Base-by-base conservation (phyloP, 1,139 yeast species). In the Yamadazyma atlantica region DNA sequence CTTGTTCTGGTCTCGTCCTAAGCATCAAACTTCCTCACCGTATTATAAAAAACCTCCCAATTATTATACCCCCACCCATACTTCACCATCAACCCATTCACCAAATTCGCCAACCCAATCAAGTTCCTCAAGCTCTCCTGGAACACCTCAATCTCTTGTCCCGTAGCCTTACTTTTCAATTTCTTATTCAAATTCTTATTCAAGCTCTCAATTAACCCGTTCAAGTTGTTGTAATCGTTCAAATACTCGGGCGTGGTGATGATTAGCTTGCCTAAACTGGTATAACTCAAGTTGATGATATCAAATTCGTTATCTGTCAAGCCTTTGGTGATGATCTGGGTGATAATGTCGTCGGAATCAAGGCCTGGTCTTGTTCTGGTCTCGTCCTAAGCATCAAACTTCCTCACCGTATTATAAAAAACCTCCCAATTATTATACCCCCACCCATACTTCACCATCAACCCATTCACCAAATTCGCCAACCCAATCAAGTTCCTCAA, bases 251-350 rank as follows among this genome's bases (percentile, higher is more conserved):
- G 58, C 35, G 46, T 50, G 15, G 51, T 53, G 10, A 34, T 30
- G 21, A 66, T 45, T 26, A 66, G 50, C 39, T 64, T 64, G 18
- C 48, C 40, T 45, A 70, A 56, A 37, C 61, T 67, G 39, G 58
- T 58, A 32, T 66, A 60, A 5, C 74, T 57, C 30, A 69, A 55
- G 15, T 68, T 58, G 28, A 66, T 58, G 22, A 71, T 61, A 45
- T 71, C 77, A 34, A 56, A 58, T 41, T 70, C 73, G 13, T 54
- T 57, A 41, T 71, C 77, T 3, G 46, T 45, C 31, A 71, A 53
- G 0, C 76, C 75, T 23, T 55, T 50, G 10, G 50, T 50, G 35
- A 68, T 50, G 8, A 70, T 57, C n/a, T 55, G 55, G 9, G 44
- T 41, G 2, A 61, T 62, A 9, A 69, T n/a, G n/a, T n/a, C n/a